Evolutionary conservation across 1,284 basidiomycete genomes (phyloP).

Genomic region (Leccinum subrobustum): DNA sequence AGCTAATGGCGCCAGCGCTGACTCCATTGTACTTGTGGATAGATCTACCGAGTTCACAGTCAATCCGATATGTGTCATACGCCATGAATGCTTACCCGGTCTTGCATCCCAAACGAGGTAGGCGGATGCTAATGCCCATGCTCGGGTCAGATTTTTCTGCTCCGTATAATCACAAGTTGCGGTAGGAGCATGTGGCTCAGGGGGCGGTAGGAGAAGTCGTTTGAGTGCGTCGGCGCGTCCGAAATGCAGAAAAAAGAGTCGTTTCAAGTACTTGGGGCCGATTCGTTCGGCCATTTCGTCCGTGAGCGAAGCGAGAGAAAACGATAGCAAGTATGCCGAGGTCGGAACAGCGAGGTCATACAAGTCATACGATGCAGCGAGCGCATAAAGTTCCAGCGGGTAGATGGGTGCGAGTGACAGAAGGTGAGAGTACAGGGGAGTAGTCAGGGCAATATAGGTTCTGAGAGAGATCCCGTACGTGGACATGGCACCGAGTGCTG

Average conservation of each 20-base stretch:
- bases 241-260: conserved; percentile 44
- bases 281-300: conserved; percentile 60
- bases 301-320: conserved; percentile 52
- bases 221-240: conserved; percentile 49
- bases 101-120: conserved; percentile 70
- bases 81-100: conserved; percentile 44
- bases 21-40: conserved; percentile 59
- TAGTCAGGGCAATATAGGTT: conserved; percentile 39
- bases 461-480: conserved; percentile 52
- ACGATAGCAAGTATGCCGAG: conserved; percentile 59
- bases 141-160: conserved; percentile 61
- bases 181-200: conserved; percentile 60
- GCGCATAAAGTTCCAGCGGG: conserved; percentile 57
- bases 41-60: conserved; percentile 41
- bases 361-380: conserved; percentile 55
- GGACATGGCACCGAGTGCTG: conserved; percentile 47
- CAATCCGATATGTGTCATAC: conserved; percentile 9
- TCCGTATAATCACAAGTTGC: conserved; percentile 54
- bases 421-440: conserved; percentile 44
- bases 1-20: conserved; percentile 54
- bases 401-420: conserved; percentile 54
- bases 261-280: conserved; percentile 47
- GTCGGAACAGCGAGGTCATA: conserved; percentile 58
- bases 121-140: conserved; percentile 65
- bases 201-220: conserved; percentile 59